These are phyloP conservation scores for Ligustrum vulgare DNA, from an alignment of 257 asterid genomes.

Conservation along the genomic window DNA sequence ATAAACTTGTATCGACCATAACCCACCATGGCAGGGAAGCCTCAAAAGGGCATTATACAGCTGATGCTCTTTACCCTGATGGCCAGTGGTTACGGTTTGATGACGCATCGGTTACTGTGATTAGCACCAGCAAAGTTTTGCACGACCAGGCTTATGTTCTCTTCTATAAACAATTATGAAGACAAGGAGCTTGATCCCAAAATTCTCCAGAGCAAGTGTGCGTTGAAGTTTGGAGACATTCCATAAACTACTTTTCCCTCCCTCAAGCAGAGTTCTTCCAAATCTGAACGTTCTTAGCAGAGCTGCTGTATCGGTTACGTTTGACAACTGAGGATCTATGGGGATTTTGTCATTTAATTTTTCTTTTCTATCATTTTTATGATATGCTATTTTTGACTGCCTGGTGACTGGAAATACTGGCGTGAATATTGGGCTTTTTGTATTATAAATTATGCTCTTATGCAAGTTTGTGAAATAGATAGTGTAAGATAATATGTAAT, in stretches of 20 bases:
- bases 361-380: neutral
- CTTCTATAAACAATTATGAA: conserved; percentile 70
- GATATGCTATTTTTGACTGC: neutral
- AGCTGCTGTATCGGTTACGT: neutral
- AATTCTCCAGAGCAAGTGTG: neutral
- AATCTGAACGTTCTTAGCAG: neutral
- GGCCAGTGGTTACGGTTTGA: conserved; percentile 90
- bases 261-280: neutral
- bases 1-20: conserved; percentile 77
- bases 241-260: neutral
- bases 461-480: neutral
- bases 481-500: too few relatives aligned
- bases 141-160: conserved; percentile 87
- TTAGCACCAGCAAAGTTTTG: conserved; percentile 56
- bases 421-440: neutral
- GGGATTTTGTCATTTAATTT: neutral
- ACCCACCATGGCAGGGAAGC: conserved; percentile 96
- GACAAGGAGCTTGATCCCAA: neutral
- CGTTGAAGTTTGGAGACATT: neutral
- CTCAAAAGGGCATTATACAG: conserved; percentile 90
- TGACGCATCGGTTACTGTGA: conserved; percentile 63
- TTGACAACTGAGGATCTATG: neutral
- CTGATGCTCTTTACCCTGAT: conserved; percentile 54
- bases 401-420: neutral
- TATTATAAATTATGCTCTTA: neutral